phyloP scores from a whole-genome alignment of 2,329 filamentous ascomycete species.

The Thielaviopsis punctulata region DNA sequence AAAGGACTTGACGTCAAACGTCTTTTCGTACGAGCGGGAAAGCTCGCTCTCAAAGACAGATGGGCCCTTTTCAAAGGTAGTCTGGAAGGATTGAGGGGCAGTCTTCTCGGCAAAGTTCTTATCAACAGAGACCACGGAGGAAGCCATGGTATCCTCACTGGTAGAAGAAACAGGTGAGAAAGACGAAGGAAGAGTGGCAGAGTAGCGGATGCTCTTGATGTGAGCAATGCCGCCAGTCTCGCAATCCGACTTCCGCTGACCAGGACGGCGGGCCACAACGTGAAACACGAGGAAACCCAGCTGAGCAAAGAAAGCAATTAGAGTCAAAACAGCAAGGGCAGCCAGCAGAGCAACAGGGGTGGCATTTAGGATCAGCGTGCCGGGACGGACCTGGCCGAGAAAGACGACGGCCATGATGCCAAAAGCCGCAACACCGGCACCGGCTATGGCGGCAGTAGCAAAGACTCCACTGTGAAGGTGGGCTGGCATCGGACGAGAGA shows the following conservation, averaged over 20 bases:
- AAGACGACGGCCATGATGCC: slow-evolving; percentile 9
- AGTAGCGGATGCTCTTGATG: slow-evolving; percentile 11
- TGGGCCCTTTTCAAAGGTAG: slow-evolving; percentile 1
- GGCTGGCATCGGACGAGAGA: not conserved
- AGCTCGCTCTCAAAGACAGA: not conserved
- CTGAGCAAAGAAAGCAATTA: slow-evolving; percentile 7
- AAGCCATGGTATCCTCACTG: not conserved
- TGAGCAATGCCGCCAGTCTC: slow-evolving; percentile 4
- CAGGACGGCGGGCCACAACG: slow-evolving; percentile 4
- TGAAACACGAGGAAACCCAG: slow-evolving; percentile 7
- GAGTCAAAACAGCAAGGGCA: slow-evolving; percentile 4
- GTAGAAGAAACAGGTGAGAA: slow-evolving; percentile 3
- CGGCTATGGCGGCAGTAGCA: slow-evolving; percentile 7
- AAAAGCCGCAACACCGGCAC: slow-evolving; percentile 4
- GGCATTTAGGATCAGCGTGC: not conserved
- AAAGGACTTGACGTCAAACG: slow-evolving; percentile 3
- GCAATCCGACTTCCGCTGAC: not conserved
- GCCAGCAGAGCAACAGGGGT: slow-evolving; percentile 6
- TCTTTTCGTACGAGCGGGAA: not conserved
- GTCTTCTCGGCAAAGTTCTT: not conserved
- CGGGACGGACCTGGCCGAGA: slow-evolving; percentile 4
- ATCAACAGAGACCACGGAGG: not conserved
- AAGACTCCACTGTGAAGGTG: slow-evolving; percentile 1
- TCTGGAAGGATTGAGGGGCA: not conserved
- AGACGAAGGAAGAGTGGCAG: slow-evolving; percentile 7